A percentile compares a stretch with the other conserved stretches of the same genome.
phyloP scores from a whole-genome alignment of 2,329 filamentous ascomycete genomes.

The Aspergillus hortae region DNA sequence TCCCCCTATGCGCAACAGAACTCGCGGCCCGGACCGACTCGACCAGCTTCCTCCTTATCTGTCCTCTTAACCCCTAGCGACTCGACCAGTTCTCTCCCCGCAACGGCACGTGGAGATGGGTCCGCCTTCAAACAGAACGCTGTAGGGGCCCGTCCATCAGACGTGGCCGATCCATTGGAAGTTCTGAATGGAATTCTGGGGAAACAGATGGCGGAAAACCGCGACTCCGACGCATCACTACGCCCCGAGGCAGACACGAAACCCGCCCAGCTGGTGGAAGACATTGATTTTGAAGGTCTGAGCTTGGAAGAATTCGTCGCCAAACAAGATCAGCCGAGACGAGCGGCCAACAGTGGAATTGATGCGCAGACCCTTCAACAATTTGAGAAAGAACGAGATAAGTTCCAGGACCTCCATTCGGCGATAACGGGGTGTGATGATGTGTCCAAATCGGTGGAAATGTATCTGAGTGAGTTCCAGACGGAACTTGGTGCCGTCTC shows the following conservation, averaged over 20 bases:
- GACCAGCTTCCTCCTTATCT: conserved; percentile 74
- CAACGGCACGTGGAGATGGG: conserved; percentile 65
- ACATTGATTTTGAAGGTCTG: conserved; percentile 75
- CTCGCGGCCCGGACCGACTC: conserved; percentile 63
- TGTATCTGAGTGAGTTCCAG: conserved; percentile 87
- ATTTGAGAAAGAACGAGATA: conserved; percentile 76
- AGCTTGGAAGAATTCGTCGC: conserved; percentile 69
- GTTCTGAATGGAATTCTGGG: conserved; percentile 63
- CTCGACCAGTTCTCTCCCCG: conserved; percentile 71
- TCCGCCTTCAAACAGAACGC: conserved; percentile 61
- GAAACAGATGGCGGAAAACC: conserved; percentile 20
- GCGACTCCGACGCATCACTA: conserved; percentile 11
- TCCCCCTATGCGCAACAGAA: conserved; percentile 66
- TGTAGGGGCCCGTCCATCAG: conserved; percentile 47
- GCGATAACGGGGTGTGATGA: conserved; percentile 90
- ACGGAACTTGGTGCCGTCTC: conserved; percentile 89
- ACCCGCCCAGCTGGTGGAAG: conserved; percentile 52
- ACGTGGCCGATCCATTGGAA: conserved; percentile 66
- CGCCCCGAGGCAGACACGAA: conserved; percentile 12
- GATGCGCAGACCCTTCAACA: conserved; percentile 64
- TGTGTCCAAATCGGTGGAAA: conserved; percentile 87
- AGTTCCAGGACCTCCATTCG: conserved; percentile 84
- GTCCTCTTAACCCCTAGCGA: conserved; percentile 68
- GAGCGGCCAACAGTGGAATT: conserved; percentile 30
- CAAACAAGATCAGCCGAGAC: conserved; percentile 27